These are phyloP conservation scores for Lipomyces anomalus DNA, from an alignment of 805 yeast genomes.

Conservation along the genomic window DNA sequence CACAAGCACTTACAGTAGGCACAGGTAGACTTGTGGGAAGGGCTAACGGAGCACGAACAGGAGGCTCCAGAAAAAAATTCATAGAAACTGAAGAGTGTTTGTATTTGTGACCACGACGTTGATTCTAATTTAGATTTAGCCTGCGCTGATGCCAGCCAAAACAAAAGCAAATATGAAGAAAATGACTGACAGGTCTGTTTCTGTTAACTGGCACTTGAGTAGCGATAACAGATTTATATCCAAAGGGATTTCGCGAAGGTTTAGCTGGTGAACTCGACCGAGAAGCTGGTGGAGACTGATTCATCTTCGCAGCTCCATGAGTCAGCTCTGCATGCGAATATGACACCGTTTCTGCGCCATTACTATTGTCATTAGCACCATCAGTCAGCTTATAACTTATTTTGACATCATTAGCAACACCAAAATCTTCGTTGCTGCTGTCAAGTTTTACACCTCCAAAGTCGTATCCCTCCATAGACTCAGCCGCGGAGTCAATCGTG, in stretches of 20 bases:
- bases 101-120: constrained; percentile 88
- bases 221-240: constrained; percentile 42
- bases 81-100: constrained; percentile 94
- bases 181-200: constrained; percentile 34
- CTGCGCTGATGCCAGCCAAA: constrained; percentile 6
- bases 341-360: too few relatives aligned
- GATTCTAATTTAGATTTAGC: constrained; percentile 23
- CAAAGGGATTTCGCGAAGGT: constrained; percentile 21
- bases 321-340: too few relatives aligned
- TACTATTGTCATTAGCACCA: too few relatives aligned
- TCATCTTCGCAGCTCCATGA: too few relatives aligned
- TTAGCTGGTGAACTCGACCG: constrained; percentile 17
- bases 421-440: too few relatives aligned
- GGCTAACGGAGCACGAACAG: constrained; percentile 56
- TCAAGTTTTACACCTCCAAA: constrained; percentile 3
- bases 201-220: constrained; percentile 41
- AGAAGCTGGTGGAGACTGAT: background rate
- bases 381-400: too few relatives aligned
- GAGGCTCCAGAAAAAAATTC: constrained; percentile 93
- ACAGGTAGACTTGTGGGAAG: constrained; percentile 64
- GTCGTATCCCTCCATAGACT: constrained; percentile 1
- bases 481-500: constrained; percentile 5
- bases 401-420: too few relatives aligned
- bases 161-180: background rate
- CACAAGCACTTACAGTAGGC: constrained; percentile 45